A percentile compares a stretch with the other conserved stretches of the same genome.
Conservation (phyloP, 352 stramenopile species). For the Phytophthora pseudosyringae region DNA sequence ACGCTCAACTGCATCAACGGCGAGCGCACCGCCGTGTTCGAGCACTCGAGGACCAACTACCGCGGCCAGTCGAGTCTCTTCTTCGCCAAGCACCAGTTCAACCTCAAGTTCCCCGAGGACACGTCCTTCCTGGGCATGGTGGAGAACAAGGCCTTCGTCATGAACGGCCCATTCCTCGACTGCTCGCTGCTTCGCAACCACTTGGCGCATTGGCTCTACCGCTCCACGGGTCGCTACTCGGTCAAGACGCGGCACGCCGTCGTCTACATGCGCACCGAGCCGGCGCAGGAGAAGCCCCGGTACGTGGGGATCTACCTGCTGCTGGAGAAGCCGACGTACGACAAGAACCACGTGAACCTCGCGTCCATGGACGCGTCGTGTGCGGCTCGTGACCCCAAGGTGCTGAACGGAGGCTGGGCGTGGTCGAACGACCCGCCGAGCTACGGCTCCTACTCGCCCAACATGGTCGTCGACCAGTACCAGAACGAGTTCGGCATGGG, state of each 20-base stretch:
- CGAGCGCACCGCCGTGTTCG: slow-evolving; percentile 45
- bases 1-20: slow-evolving; percentile 67
- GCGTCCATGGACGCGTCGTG: slow-evolving; percentile 57
- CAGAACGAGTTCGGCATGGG: slow-evolving; percentile 84
- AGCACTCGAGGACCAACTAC: slow-evolving; percentile 68
- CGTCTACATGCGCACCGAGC: slow-evolving; percentile 65
- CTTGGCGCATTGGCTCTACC: slow-evolving; percentile 80
- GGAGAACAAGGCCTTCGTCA: slow-evolving; percentile 68
- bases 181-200: slow-evolving; percentile 79
- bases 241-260: slow-evolving; percentile 66
- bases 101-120: slow-evolving; percentile 60
- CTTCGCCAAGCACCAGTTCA: slow-evolving; percentile 83
- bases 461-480: slow-evolving; percentile 81
- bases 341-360: slow-evolving; percentile 68
- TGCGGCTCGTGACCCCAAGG: slow-evolving; percentile 35
- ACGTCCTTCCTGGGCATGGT: slow-evolving; percentile 64
- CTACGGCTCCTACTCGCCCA: slow-evolving; percentile 74
- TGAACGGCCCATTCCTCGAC: slow-evolving; percentile 82
- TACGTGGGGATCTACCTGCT: slow-evolving; percentile 81
- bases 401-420: slow-evolving; percentile 73
- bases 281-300: slow-evolving; percentile 30
- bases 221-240: slow-evolving; percentile 71
- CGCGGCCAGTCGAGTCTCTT: slow-evolving; percentile 79
- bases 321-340: slow-evolving; percentile 80
- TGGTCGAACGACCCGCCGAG: slow-evolving; percentile 81